Conservation (phyloP, 345 rosid species). For the Reutealis trisperma region DNA sequence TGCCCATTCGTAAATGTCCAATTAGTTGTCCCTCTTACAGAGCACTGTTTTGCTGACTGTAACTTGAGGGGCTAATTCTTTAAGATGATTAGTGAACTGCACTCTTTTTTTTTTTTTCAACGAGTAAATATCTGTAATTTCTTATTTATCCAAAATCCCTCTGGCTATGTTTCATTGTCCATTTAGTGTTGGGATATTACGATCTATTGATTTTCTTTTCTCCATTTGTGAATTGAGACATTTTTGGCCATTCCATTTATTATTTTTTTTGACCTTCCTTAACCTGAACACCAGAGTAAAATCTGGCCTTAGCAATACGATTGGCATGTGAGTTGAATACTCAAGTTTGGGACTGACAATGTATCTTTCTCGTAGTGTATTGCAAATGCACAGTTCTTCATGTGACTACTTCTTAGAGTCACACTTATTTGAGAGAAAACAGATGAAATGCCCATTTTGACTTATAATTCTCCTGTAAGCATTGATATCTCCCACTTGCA, state of each 20-base stretch:
- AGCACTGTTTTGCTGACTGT: neutral
- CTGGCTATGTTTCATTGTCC: neutral
- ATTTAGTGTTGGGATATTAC: neutral
- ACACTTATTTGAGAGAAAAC: too few relatives aligned
- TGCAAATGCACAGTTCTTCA: too few relatives aligned
- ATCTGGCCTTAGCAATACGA: too few relatives aligned
- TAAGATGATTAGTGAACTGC: neutral
- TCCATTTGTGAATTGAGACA: neutral
- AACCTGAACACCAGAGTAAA: neutral
- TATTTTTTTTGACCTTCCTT: neutral
- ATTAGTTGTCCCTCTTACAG: conserved; percentile 5
- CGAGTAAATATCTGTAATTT: conserved; percentile 4
- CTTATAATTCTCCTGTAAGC: too few relatives aligned
- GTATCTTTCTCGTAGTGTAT: too few relatives aligned
- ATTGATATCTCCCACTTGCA: too few relatives aligned
- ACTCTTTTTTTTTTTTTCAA: neutral
- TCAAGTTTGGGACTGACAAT: too few relatives aligned
- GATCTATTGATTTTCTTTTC: neutral
- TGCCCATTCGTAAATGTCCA: neutral
- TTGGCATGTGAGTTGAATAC: too few relatives aligned
- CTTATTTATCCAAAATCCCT: neutral
- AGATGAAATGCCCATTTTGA: too few relatives aligned
- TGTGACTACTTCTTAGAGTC: too few relatives aligned
- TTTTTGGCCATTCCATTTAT: neutral
- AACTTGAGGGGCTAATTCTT: conserved; percentile 12